Conservation (phyloP, 208 protist species). For the Borovskyia barvae region DNA sequence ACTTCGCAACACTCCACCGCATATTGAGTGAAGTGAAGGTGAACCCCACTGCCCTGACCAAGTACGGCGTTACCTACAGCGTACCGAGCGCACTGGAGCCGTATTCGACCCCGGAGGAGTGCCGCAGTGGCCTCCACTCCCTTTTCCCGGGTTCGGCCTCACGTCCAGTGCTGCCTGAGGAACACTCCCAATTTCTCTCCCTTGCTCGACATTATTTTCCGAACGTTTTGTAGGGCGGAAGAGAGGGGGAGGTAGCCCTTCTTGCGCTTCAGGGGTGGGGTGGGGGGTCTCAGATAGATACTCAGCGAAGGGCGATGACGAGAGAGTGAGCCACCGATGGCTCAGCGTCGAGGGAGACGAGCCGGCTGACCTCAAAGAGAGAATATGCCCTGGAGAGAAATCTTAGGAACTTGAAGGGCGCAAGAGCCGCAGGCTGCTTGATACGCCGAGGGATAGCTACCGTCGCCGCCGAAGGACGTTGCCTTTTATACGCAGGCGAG, state of each 20-base stretch:
- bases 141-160: constrained; percentile 31
- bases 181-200: constrained; percentile 28
- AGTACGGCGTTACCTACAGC: constrained; percentile 70
- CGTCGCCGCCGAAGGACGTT: too few relatives aligned
- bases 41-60: constrained; percentile 37
- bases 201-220: constrained; percentile 34
- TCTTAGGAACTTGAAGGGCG: too few relatives aligned
- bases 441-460: too few relatives aligned
- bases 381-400: too few relatives aligned
- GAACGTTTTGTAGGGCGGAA: constrained; percentile 2
- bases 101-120: constrained; percentile 34
- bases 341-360: too few relatives aligned
- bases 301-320: too few relatives aligned
- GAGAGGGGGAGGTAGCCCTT: background rate
- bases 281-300: too few relatives aligned
- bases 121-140: constrained; percentile 27
- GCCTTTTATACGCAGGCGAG: too few relatives aligned
- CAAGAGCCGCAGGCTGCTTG: too few relatives aligned
- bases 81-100: constrained; percentile 46
- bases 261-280: background rate
- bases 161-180: constrained; percentile 7
- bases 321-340: too few relatives aligned
- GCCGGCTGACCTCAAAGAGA: too few relatives aligned
- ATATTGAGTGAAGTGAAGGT: constrained; percentile 44
- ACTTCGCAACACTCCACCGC: constrained; percentile 37